Evolutionary conservation across 495 filamentous ascomycete species (phyloP).

Genomic region (Jackrogersella multiformis): DNA sequence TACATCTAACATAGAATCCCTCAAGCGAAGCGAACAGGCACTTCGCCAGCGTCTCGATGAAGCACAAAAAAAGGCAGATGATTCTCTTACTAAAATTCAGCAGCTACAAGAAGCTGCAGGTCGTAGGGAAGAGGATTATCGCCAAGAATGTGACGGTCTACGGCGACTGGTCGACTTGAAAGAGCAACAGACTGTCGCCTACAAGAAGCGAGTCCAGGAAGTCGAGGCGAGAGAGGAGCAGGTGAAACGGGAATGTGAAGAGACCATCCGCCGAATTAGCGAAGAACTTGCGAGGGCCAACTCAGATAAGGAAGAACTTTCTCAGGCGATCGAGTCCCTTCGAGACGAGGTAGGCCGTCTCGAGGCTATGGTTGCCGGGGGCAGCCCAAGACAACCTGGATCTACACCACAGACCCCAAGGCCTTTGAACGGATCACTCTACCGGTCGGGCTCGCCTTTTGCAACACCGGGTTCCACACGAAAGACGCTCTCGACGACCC

Average conservation of each 20-base stretch:
- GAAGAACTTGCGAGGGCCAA: conserved; percentile 72
- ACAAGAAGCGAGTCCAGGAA: conserved; percentile 82
- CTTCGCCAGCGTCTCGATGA: conserved; percentile 84
- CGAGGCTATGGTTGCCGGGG: conserved; percentile 52
- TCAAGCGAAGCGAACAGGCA: conserved; percentile 79
- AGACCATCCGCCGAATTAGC: conserved; percentile 78
- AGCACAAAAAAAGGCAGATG: conserved; percentile 84
- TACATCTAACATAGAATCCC: conserved; percentile 74
- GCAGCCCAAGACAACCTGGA: conserved; percentile 41
- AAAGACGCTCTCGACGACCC: conserved; percentile 59
- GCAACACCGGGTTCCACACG: conserved; percentile 62
- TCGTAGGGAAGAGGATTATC: conserved; percentile 80
- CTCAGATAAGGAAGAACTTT: conserved; percentile 76
- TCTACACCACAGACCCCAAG: conserved; percentile 68
- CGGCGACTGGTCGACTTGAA: conserved; percentile 86
- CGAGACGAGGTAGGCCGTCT: conserved; percentile 76
- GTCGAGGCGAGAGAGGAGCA: conserved; percentile 80
- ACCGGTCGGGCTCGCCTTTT: conserved; percentile 59
- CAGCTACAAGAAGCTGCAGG: conserved; percentile 84
- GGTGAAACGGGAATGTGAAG: conserved; percentile 79
- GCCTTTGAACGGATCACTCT: conserved; percentile 60
- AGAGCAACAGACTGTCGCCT: conserved; percentile 80
- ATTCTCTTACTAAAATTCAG: conserved; percentile 80
- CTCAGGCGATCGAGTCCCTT: conserved; percentile 71
- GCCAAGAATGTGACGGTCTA: conserved; percentile 80